These are phyloP conservation scores for Leccinum arenicola DNA, from an alignment of 768 basidiomycete genomes.

Conservation along the genomic window DNA sequence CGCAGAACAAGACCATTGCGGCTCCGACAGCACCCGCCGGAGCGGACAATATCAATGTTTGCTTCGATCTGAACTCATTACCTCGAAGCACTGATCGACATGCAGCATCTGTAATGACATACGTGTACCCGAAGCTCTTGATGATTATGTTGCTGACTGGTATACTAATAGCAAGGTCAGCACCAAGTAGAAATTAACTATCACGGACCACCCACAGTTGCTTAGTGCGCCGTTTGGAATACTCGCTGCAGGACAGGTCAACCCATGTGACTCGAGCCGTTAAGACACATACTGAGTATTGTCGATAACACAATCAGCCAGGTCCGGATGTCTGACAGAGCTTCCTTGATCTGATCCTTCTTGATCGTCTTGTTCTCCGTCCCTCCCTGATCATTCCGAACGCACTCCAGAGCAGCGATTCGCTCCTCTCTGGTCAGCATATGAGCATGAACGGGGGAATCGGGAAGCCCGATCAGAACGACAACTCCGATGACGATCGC, in stretches of 20 bases:
- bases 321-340: conserved; percentile 53
- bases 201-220: conserved; percentile 46
- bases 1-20: conserved; percentile 47
- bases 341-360: conserved; percentile 55
- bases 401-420: conserved; percentile 60
- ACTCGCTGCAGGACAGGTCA: conserved; percentile 41
- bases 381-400: conserved; percentile 65
- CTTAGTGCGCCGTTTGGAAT: conserved; percentile 63
- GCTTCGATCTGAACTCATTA: conserved; percentile 45
- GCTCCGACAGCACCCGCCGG: conserved; percentile 54
- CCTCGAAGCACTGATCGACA: not conserved
- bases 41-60: conserved; percentile 57
- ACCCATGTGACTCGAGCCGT: not conserved
- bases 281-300: conserved; percentile 45
- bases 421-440: conserved; percentile 58
- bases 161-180: conserved; percentile 1
- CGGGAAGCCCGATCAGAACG: conserved; percentile 60
- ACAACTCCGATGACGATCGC: conserved; percentile 56
- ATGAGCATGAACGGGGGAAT: conserved; percentile 59
- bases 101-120: conserved; percentile 17
- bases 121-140: conserved; percentile 64
- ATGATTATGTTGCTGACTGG: conserved; percentile 62
- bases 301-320: conserved; percentile 63
- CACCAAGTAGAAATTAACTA: not conserved
- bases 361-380: conserved; percentile 60